Conservation (phyloP, 805 yeast species). For the Candida peoriensis region DNA sequence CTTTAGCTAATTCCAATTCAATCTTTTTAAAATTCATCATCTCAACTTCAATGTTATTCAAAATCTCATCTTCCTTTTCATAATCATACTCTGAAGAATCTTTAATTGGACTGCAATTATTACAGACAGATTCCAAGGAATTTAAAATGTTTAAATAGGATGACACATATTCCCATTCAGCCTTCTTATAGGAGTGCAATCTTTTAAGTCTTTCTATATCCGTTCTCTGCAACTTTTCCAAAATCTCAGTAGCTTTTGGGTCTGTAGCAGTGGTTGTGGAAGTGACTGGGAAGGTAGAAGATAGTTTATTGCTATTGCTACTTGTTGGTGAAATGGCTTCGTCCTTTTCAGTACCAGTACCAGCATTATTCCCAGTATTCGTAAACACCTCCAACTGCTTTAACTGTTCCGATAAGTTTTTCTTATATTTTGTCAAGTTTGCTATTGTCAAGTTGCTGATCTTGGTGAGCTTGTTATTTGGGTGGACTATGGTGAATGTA, state of each 20-base stretch:
- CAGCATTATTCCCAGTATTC: constrained; percentile 2
- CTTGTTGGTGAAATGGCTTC: too few relatives aligned
- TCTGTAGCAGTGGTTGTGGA: not conserved
- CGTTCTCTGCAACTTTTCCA: constrained; percentile 1
- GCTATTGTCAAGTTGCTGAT: constrained; percentile 21
- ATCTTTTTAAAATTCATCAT: constrained; percentile 19
- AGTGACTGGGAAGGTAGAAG: not conserved
- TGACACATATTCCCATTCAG: constrained; percentile 17
- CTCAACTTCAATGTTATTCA: constrained; percentile 17
- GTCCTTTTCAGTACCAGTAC: constrained; percentile 1
- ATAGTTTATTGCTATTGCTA: too few relatives aligned
- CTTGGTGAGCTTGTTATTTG: constrained; percentile 20
- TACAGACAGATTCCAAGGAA: constrained; percentile 15
- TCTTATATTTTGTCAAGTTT: constrained; percentile 12
- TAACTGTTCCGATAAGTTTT: constrained; percentile 10
- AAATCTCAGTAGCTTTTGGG: too few relatives aligned
- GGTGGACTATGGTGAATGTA: constrained; percentile 16
- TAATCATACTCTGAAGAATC: constrained; percentile 17
- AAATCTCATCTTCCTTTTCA: constrained; percentile 22
- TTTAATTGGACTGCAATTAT: constrained; percentile 6
- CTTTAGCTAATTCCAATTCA: constrained; percentile 13
- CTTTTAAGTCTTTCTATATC: constrained; percentile 4
- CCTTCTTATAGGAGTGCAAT: constrained; percentile 7
- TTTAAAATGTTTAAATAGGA: constrained; percentile 17
- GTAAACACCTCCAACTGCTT: constrained; percentile 7